A percentile compares a stretch with the other conserved stretches of the same genome.
Conservation (phyloP, 192 early-diverging fungal genomes). For the Gorgonomyces haynaldii region DNA sequence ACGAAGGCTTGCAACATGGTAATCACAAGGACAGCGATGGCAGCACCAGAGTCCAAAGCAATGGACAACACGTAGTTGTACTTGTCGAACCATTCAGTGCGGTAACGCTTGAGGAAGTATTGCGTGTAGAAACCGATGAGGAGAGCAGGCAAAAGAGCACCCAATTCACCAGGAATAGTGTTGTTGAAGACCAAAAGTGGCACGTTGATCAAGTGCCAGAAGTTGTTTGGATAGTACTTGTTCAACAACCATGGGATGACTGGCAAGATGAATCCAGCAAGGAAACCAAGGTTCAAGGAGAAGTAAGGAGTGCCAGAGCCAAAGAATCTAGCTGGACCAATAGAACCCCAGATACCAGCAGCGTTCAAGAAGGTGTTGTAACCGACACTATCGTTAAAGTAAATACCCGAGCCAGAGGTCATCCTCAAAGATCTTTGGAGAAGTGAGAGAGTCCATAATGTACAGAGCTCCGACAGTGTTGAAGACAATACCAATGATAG, state of each 20-base stretch:
- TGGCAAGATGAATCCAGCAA: slow-evolving; percentile 14
- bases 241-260: slow-evolving; percentile 8
- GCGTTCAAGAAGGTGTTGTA: slow-evolving; percentile 51
- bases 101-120: slow-evolving; percentile 37
- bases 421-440: no score
- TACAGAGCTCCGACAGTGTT: no score
- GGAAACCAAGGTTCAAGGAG: slow-evolving; percentile 18
- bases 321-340: slow-evolving; percentile 58
- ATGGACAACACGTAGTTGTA: slow-evolving; percentile 60
- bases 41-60: slow-evolving; percentile 45
- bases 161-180: background rate
- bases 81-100: slow-evolving; percentile 41
- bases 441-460: background rate
- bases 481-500: background rate
- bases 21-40: slow-evolving; percentile 11
- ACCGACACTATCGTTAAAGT: no score
- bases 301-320: slow-evolving; percentile 24
- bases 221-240: background rate
- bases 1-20: background rate
- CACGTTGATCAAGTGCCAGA: slow-evolving; percentile 12
- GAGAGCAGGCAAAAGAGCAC: no score
- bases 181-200: slow-evolving; percentile 5
- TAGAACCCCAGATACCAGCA: slow-evolving; percentile 66
- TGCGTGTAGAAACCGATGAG: slow-evolving; percentile 10
- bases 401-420: no score